A percentile compares a stretch with the other conserved stretches of the same genome.
These are phyloP conservation scores for Aspergillus cristatus DNA, from an alignment of 495 filamentous ascomycete species.

Conservation along the genomic window DNA sequence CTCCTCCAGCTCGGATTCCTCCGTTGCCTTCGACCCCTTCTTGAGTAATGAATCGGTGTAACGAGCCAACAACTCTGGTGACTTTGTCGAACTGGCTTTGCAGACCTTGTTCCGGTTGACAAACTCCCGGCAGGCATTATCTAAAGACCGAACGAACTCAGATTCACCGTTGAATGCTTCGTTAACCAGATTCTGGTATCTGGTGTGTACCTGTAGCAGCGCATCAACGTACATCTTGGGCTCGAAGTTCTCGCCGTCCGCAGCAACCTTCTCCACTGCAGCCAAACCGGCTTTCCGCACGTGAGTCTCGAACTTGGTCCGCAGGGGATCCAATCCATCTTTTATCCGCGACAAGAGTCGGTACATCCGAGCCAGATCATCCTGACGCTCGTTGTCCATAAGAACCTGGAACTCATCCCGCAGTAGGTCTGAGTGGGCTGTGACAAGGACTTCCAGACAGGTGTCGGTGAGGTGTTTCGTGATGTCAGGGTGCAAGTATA, in stretches of 20 bases:
- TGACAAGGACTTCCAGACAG: constrained; percentile 83
- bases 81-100: constrained; percentile 82
- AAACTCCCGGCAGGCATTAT: constrained; percentile 96
- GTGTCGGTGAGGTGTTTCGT: constrained; percentile 71
- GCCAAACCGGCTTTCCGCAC: constrained; percentile 80
- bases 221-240: constrained; percentile 96
- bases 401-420: constrained; percentile 94
- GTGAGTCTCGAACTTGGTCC: constrained; percentile 83
- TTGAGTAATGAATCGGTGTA: constrained; percentile 92
- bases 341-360: constrained; percentile 81
- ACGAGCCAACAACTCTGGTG: constrained; percentile 88
- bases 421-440: constrained; percentile 70
- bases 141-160: constrained; percentile 91
- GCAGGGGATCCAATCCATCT: constrained; percentile 84
- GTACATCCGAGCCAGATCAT: constrained; percentile 96
- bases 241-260: constrained; percentile 83
- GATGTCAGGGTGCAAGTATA: constrained; percentile 90
- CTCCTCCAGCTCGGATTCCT: constrained; percentile 87
- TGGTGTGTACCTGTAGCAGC: constrained; percentile 83
- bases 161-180: constrained; percentile 90
- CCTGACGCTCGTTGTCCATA: constrained; percentile 89
- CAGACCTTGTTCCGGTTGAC: constrained; percentile 96
- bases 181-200: constrained; percentile 86
- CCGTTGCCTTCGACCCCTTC: constrained; percentile 81
- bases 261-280: constrained; percentile 84